Evolutionary conservation across 2,329 filamentous ascomycete genomes (phyloP).

Genomic region (Canariomyces notabilis): DNA sequence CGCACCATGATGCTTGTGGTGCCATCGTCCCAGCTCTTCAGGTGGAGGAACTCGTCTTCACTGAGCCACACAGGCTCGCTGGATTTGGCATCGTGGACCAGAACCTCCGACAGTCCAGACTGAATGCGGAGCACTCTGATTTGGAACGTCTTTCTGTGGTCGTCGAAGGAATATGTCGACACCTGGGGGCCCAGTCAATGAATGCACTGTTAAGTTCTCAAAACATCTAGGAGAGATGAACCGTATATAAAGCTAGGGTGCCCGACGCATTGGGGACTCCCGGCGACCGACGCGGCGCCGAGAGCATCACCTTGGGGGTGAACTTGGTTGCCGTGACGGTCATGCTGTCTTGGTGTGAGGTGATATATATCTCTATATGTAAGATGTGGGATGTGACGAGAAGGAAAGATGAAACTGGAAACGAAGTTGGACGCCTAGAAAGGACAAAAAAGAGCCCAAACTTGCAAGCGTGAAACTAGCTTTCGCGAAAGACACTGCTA

Average conservation of each 20-base stretch:
- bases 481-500: no score
- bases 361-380: no score
- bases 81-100: conserved; percentile 60
- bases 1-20: conserved; percentile 43
- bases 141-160: conserved; percentile 63
- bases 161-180: conserved; percentile 74
- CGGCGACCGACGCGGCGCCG: conserved; percentile 66
- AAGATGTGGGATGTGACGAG: background rate
- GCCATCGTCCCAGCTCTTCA: conserved; percentile 47
- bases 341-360: conserved; percentile 43
- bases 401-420: background rate
- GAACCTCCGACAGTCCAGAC: conserved; percentile 57
- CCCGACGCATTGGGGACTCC: conserved; percentile 66
- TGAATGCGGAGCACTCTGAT: conserved; percentile 65
- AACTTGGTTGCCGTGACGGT: conserved; percentile 66
- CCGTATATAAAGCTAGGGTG: conserved; percentile 60
- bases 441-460: no score
- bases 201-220: background rate
- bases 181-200: conserved; percentile 35
- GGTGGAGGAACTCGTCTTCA: conserved; percentile 54
- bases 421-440: no score
- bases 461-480: no score
- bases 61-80: conserved; percentile 74
- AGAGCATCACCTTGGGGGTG: conserved; percentile 71
- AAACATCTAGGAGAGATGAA: no score